Evolutionary conservation across 352 stramenopile genomes (phyloP).

Genomic region (Pythium vanterpoolii): DNA sequence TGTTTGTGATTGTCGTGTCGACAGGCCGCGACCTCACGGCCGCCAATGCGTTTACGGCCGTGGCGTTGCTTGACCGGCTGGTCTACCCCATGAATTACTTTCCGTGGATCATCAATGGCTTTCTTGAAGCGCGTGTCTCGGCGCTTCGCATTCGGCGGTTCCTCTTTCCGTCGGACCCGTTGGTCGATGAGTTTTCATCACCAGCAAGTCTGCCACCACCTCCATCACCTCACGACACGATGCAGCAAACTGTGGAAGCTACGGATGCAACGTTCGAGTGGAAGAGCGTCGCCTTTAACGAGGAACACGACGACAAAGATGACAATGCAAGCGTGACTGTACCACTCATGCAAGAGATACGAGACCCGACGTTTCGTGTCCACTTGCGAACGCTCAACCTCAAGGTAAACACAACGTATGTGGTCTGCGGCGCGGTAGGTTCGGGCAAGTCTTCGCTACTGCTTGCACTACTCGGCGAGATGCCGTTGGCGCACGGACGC

Average conservation of each 20-base stretch:
- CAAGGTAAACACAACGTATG: slow-evolving; percentile 35
- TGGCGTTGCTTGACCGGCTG: slow-evolving; percentile 84
- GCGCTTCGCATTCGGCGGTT: slow-evolving; percentile 69
- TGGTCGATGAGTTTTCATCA: neutral
- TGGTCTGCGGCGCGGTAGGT: slow-evolving; percentile 89
- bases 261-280: slow-evolving; percentile 34
- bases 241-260: slow-evolving; percentile 22
- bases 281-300: neutral
- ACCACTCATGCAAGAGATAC: slow-evolving; percentile 13
- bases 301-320: neutral
- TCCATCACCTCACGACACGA: neutral
- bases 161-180: slow-evolving; percentile 38
- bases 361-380: slow-evolving; percentile 32
- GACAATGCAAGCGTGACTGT: neutral
- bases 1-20: slow-evolving; percentile 78
- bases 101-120: slow-evolving; percentile 89
- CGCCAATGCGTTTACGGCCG: slow-evolving; percentile 79
- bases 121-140: slow-evolving; percentile 84
- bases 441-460: slow-evolving; percentile 96
- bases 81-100: slow-evolving; percentile 93
- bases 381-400: slow-evolving; percentile 45
- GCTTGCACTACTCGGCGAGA: slow-evolving; percentile 94
- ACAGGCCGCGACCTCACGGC: slow-evolving; percentile 67
- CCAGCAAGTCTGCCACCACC: neutral
- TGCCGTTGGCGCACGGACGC: slow-evolving; percentile 54